Base-by-base conservation (phyloP, 2,329 filamentous ascomycete species). In the Fusarium sp. region DNA sequence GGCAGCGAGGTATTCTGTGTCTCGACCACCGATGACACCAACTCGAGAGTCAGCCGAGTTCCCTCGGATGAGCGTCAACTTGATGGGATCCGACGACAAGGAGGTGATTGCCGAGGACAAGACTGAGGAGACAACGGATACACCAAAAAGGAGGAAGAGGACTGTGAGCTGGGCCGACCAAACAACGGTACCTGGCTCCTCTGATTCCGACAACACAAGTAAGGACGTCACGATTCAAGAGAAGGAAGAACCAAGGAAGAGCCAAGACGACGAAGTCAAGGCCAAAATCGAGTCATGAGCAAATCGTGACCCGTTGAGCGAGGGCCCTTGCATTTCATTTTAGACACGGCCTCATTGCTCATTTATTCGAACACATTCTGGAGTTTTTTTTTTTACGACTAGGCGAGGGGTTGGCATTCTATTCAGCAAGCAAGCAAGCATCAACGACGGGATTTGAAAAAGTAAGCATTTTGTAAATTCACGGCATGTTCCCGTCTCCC, bases 21-120 rank as follows among this genome's bases (percentile, higher is more conserved):
- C 65, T 18, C 78, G 79, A 29, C 79, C 80, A 29, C 79, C 80
- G 4, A 82, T 82, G 80, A 82, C 80, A 22, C 80, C 79, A 11
- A 79, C 80, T 37, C 64, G 76, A 39, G 80, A 82, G 67, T 79
- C 80, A 2, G 77, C 74, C 3, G 77, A 79, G 60, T 79, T 77
- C 14, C 59, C 69, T 43, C 74, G 74, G 2, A 54, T 66, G 54
- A 72, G 37, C 45, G 20, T 45, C 16, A 72, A 61, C 27, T 35
- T 64, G 9, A 56, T 69, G 65, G 50, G 59, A 6, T 50, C 66
- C 4, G 69, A 66, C n/a, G 71, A 77, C 14, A 77, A 74, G 33
- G 71, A 75, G 11, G 63, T 39, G 18, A 71, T 73, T 22, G 61
- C 43, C 2, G 29, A 76, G 43, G 65, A 75, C 10, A 75, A 65